These are phyloP conservation scores for Triadica sebifera DNA, from an alignment of 345 rosid species.

Conservation along the genomic window DNA sequence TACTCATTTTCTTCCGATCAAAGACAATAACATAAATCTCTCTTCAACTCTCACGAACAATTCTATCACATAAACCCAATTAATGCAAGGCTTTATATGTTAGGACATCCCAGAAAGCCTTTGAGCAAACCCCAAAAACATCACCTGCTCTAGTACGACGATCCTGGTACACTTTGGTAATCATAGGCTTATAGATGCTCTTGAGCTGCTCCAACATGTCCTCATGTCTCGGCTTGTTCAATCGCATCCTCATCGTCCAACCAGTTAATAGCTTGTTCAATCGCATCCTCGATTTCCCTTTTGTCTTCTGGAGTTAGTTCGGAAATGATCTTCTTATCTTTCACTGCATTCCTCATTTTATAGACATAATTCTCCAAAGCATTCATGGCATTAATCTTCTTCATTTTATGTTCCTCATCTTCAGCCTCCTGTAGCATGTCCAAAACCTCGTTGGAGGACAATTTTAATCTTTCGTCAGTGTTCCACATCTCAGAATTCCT, in stretches of 20 bases:
- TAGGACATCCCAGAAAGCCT: too few species aligned
- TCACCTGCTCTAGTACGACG: not conserved
- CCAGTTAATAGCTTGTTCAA: conserved; percentile 19
- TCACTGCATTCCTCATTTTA: conserved; percentile 18
- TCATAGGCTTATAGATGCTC: conserved; percentile 24
- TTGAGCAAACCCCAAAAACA: too few species aligned
- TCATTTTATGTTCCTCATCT: conserved; percentile 18
- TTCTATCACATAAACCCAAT: too few species aligned
- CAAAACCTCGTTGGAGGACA: conserved; percentile 1
- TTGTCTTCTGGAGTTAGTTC: conserved; percentile 16
- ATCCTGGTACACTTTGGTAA: conserved; percentile 22
- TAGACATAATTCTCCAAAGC: conserved; percentile 20
- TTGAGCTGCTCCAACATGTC: conserved; percentile 22
- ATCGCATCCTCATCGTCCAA: conserved; percentile 16
- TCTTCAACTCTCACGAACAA: too few species aligned
- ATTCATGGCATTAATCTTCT: conserved; percentile 15
- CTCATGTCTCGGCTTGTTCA: conserved; percentile 24
- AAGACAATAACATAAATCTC: too few species aligned
- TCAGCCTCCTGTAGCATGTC: conserved; percentile 26
- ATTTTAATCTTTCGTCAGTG: too few species aligned
- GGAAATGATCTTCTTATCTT: conserved; percentile 16
- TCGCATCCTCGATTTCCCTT: conserved; percentile 24
- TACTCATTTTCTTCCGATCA: too few species aligned
- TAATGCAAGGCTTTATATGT: too few species aligned
- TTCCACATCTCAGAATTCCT: too few species aligned